Evolutionary conservation across 805 yeast species (phyloP).

Genomic region (Sungouiella thailandica): DNA sequence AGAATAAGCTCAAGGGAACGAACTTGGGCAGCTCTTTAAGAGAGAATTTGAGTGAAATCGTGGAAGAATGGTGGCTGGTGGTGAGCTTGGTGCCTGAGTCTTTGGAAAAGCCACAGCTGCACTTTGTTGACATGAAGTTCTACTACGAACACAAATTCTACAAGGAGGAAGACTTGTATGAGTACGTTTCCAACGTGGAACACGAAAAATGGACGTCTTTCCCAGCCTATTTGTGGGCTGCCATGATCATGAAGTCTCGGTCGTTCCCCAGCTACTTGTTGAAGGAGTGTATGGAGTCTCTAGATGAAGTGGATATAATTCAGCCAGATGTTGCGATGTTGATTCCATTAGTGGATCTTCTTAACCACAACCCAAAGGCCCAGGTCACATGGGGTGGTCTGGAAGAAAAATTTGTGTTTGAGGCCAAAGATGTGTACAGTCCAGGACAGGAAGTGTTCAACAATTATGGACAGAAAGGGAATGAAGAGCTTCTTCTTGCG

Average conservation of each 20-base stretch:
- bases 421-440: constrained; percentile 24
- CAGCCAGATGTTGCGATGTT: constrained; percentile 56
- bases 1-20: constrained; percentile 55
- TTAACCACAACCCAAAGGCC: constrained; percentile 64
- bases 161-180: constrained; percentile 29
- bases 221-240: constrained; percentile 71
- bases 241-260: constrained; percentile 64
- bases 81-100: constrained; percentile 28
- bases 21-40: constrained; percentile 57
- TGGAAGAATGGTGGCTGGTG: constrained; percentile 59
- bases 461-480: constrained; percentile 85
- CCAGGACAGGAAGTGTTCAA: constrained; percentile 57
- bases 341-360: constrained; percentile 70
- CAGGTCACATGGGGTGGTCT: constrained; percentile 58
- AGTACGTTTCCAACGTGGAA: constrained; percentile 17
- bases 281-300: constrained; percentile 25
- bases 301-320: constrained; percentile 11
- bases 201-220: constrained; percentile 56
- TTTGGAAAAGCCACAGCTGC: constrained; percentile 26
- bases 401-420: constrained; percentile 33
- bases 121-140: constrained; percentile 38
- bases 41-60: constrained; percentile 38
- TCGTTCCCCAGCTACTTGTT: constrained; percentile 74
- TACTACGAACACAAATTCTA: constrained; percentile 40
- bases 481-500: constrained; percentile 73